phyloP scores from a whole-genome alignment of 495 filamentous ascomycete genomes.

The Neurospora cerealis region DNA sequence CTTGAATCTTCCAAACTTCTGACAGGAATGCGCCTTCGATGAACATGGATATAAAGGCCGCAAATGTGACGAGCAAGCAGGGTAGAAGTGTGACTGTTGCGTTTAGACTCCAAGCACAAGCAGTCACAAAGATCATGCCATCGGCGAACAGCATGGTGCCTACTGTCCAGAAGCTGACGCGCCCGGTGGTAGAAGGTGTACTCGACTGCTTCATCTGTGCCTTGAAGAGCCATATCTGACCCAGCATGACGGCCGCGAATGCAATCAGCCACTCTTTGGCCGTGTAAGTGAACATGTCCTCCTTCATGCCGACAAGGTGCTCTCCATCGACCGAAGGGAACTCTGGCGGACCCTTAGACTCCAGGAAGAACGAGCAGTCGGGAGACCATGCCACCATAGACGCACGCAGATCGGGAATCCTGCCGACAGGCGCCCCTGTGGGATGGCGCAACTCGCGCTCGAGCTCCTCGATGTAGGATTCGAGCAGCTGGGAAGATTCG shows the following conservation, averaged over 20 bases:
- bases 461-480: conserved; percentile 48
- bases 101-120: conserved; percentile 55
- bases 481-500: conserved; percentile 12
- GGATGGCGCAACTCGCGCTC: conserved; percentile 82
- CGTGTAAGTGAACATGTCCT: conserved; percentile 59
- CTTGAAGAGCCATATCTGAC: conserved; percentile 66
- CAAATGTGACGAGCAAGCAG: conserved; percentile 63
- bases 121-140: conserved; percentile 50
- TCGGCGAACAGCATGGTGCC: conserved; percentile 81
- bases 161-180: conserved; percentile 83
- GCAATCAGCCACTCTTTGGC: conserved; percentile 58
- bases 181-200: conserved; percentile 87
- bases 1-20: conserved; percentile 81
- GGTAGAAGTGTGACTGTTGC: conserved; percentile 57
- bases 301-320: conserved; percentile 69
- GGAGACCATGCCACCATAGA: conserved; percentile 85
- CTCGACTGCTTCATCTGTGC: conserved; percentile 83
- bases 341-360: conserved; percentile 72
- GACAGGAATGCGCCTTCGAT: conserved; percentile 76
- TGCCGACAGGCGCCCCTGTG: conserved; percentile 63
- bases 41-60: conserved; percentile 50
- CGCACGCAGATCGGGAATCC: conserved; percentile 62
- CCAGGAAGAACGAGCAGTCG: conserved; percentile 86
- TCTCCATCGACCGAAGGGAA: conserved; percentile 51
- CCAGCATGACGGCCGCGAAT: conserved; percentile 52